Percentiles rank a stretch among this genome's conserved stretches.
These are phyloP conservation scores for Penicillium daleae DNA, from an alignment of 495 filamentous ascomycete species.

Conservation along the genomic window DNA sequence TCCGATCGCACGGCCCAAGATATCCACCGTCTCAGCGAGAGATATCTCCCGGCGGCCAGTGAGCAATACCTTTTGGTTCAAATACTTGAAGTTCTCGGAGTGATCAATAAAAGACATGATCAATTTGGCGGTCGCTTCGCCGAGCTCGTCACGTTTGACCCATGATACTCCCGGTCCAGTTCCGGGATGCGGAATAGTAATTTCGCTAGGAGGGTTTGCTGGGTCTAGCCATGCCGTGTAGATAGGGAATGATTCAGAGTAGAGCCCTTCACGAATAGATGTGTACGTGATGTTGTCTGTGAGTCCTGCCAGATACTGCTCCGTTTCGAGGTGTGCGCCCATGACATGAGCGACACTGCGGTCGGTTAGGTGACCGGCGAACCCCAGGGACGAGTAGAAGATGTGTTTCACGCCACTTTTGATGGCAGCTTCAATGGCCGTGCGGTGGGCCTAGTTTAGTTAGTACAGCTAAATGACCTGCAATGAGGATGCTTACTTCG, in stretches of 20 bases:
- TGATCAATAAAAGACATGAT: conserved; percentile 33
- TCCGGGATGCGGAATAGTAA: conserved; percentile 56
- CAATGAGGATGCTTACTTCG: conserved; percentile 22
- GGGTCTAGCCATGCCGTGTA: conserved; percentile 66
- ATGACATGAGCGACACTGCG: conserved; percentile 61
- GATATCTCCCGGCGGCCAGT: conserved; percentile 44
- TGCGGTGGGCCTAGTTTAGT: conserved; percentile 43
- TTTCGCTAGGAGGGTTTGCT: conserved; percentile 33
- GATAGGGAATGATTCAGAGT: conserved; percentile 69
- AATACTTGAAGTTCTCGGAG: conserved; percentile 29
- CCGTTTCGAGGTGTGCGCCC: conserved; percentile 68
- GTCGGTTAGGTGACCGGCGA: conserved; percentile 48
- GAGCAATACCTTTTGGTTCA: conserved; percentile 43
- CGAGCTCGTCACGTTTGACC: conserved; percentile 56
- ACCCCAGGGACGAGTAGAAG: conserved; percentile 70
- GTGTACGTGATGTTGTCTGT: conserved; percentile 48
- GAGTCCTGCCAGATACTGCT: conserved; percentile 55
- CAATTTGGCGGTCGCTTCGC: conserved; percentile 51
- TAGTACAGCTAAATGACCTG: not conserved
- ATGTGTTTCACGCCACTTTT: conserved; percentile 62
- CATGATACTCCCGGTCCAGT: conserved; percentile 52
- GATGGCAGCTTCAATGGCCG: conserved; percentile 61
- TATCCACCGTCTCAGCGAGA: conserved; percentile 43
- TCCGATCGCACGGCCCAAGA: conserved; percentile 37
- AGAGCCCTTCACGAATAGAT: conserved; percentile 63